Evolutionary conservation across 345 rosid genomes (phyloP), one percentile per base, ranked within the genome.

Genomic region (Hypericum perforatum): DNA sequence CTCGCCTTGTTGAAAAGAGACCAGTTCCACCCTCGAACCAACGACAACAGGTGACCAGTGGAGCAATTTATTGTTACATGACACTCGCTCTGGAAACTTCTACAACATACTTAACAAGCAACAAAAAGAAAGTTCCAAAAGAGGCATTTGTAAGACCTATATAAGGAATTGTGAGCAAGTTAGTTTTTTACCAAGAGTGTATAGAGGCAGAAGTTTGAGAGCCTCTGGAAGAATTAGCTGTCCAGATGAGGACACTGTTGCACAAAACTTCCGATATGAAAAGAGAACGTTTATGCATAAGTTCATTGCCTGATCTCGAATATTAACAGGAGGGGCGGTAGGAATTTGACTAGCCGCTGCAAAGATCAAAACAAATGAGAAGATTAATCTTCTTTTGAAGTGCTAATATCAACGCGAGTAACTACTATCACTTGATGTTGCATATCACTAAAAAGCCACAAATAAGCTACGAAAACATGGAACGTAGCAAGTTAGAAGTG

Each of bases 191-290:
- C 98, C 98, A 5, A 92, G 89, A 60, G 86, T 78, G 70, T 88
- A 88, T 5, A 92, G 67, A 59, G 98, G 97, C 61, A 85, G 78
- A 67, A 92, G 95, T 70, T 88, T 92, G 45, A 92, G 97, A 22
- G 97, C 96, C 75, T 92, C 98, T 11, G 98, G 97, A 57, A 92
- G 95, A 71, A 88, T 85, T 60, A 92, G 96, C 62, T 92, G 98
- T 58, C 98, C 98, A 8, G 89, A 61, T 52, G 95, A 83, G 55
- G 95, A 82, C 54, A 92, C 96, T 16, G 98, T 83, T 5, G 98
- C 97, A 65, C 98, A 92, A 60, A 85, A 92, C 66, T 85, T 85
- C 52, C 98, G 95, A 52, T 92, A 92, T 11, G 98, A 68, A 54
- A 72, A 79, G 67, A 92, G 75, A 69, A 80, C 71, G 69, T 69